Evolutionary conservation across 139 green algal species (phyloP), one percentile per base, ranked within the genome.

Genomic region (Penium margaritaceum): DNA sequence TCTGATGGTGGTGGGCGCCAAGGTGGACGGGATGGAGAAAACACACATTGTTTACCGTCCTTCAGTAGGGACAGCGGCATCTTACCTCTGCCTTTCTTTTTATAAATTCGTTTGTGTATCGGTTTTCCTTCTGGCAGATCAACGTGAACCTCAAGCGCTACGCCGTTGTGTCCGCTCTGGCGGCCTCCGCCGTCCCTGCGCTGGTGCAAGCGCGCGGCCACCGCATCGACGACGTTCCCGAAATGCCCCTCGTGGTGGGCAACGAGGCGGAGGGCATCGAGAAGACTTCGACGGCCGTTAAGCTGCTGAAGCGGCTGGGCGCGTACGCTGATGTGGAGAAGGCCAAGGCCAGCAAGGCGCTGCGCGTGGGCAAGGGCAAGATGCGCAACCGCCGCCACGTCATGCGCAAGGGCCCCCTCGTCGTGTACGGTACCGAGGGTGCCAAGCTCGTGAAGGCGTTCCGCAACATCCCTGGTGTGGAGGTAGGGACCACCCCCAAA

Each of bases 131-230:
- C n/a, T n/a, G n/a, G n/a, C n/a, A n/a, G 37, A 72, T 72, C 75
- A 97, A 96, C 88, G 73, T 97, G 63, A 96, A 94, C 85, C 89
- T 95, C 86, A 97, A 97, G 90, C 89, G 94, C 63, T 95, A 95
- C 70, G 93, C 94, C 41, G 88, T 98, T 32, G 89, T 83, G 47
- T 96, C 90, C 27, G 94, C 94, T 14, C 83, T 99, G 43, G 94
- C 94, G 19, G 94, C 94, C 35, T 94, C 89, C 14, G 94, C 91
- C 3, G 74, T 99, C 69, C 94, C 94, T 44, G 79, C 94, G 14
- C 84, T 99, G 63, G 90, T 99, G 27, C 88, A 97, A 85, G 94
- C 94, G 3, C 90, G 93, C 68, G 94, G 94, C 58, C 94, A 99
- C 89, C 77, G 81, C 72, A 91, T 99, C 63, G 90, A 96, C 67